Base-by-base conservation (phyloP, 192 early-diverging fungal species). In the Chytriomyces sp. region DNA sequence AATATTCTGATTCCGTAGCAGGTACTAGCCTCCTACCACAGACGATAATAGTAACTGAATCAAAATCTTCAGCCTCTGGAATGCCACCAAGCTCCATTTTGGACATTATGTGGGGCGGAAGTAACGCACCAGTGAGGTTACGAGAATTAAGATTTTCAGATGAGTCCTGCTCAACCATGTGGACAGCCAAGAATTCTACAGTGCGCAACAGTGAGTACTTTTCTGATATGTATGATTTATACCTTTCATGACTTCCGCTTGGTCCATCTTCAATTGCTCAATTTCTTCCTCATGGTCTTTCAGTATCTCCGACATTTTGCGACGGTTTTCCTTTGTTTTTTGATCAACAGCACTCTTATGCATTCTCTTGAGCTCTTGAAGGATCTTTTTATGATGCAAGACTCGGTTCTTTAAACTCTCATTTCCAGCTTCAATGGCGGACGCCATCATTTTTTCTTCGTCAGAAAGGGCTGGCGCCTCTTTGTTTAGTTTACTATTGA, bases 251-350 rank as follows among this genome's bases (percentile, higher is more conserved):
- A 39, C 25, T 8, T 19, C 34, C 28, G 52, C 7, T 64, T 74
- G 73, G 26, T 74, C 73, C 12, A 61, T 38, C 56, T 74, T 74
- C 53, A 74, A 31, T 53, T 56, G 62, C 40, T 74, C 58, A 25
- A 74, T 74, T 53, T 74, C 73, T 39, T 74, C 73, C 40, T 74
- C 73, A n/a, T 74, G 73, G 38, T 74, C 73, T 54, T 74, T 74
- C 7, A 64, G 63, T 12, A 74, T 5, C 34, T 64, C 73, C 32
- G 71, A 31, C 7, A 74, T 25, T 39, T 66, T 74, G 7, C 73
- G 49, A 26, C 73, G 73, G 17, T 74, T 44, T 25, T 74, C 73
- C 30, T 64, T 64, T n/a, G 34, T 19, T 39, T 74, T 74, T 36
- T 59, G 56, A 4, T 31, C 10, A 32, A 65, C 5, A 25, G 66